phyloP scores from a whole-genome alignment of 257 asterid genomes.

The Mentha longifolia region DNA sequence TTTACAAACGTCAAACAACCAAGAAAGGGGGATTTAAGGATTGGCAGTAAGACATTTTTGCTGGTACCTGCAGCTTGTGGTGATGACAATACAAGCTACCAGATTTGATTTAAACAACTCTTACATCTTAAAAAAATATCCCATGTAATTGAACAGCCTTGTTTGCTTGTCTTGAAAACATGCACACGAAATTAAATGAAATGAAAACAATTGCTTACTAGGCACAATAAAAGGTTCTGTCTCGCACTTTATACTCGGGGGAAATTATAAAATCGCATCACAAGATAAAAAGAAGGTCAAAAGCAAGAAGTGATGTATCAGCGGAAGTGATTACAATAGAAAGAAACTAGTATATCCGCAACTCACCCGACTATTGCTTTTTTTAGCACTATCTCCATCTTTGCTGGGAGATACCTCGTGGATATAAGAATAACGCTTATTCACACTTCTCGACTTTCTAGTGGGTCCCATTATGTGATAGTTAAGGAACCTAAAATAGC shows the following conservation, averaged over 20 bases:
- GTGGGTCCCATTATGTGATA: slow-evolving; percentile 72
- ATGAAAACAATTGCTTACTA: slow-evolving; percentile 8
- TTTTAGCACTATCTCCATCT: slow-evolving; percentile 68
- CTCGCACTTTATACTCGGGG: background rate
- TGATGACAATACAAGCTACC: slow-evolving; percentile 20
- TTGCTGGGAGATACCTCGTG: slow-evolving; percentile 75
- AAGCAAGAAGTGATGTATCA: slow-evolving; percentile 25
- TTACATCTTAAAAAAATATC: background rate
- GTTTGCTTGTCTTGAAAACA: background rate
- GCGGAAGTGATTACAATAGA: slow-evolving; percentile 16
- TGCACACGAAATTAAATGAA: slow-evolving; percentile 21
- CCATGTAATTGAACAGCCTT: slow-evolving; percentile 19
- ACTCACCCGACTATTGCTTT: slow-evolving; percentile 77
- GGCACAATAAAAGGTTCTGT: background rate
- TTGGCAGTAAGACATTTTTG: slow-evolving; percentile 10
- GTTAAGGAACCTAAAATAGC: slow-evolving; percentile 24
- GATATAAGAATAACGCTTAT: slow-evolving; percentile 63
- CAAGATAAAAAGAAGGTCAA: background rate
- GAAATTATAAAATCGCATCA: background rate
- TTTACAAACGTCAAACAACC: slow-evolving; percentile 16
- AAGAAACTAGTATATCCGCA: slow-evolving; percentile 31
- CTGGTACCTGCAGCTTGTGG: slow-evolving; percentile 10
- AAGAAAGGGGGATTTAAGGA: slow-evolving; percentile 5
- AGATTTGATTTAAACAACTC: slow-evolving; percentile 7
- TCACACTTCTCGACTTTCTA: slow-evolving; percentile 74